Evolutionary conservation across 345 rosid species (phyloP).

Genomic region (Eucalyptus polyanthemos): DNA sequence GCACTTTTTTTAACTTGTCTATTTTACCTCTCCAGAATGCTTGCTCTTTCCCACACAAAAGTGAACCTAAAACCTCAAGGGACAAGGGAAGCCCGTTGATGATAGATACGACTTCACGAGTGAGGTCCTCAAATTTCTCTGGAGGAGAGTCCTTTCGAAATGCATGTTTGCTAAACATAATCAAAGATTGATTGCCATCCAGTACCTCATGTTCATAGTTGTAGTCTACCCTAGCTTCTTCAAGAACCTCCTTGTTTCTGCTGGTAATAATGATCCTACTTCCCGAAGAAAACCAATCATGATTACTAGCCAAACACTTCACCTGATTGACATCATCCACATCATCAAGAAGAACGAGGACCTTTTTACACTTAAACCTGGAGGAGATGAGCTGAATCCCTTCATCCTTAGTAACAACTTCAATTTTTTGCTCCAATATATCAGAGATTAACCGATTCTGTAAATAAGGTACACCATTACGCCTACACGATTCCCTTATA

Average conservation of each 20-base stretch:
- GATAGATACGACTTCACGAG: not conserved
- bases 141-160: too few relatives aligned
- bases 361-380: too few relatives aligned
- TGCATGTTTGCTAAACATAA: too few relatives aligned
- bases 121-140: not conserved
- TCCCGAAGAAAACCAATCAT: too few relatives aligned
- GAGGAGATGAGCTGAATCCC: fast-evolving
- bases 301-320: too few relatives aligned
- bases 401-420: fast-evolving
- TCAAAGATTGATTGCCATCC: too few relatives aligned
- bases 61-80: not conserved
- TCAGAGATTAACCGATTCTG: fast-evolving
- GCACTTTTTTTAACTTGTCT: too few relatives aligned
- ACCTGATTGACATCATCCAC: fast-evolving
- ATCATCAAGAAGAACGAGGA: too few relatives aligned
- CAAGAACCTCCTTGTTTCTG: too few relatives aligned
- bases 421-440: fast-evolving
- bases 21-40: too few relatives aligned
- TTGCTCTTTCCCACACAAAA: not conserved
- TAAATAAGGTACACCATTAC: fast-evolving
- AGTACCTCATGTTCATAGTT: fast-evolving
- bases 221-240: too few relatives aligned
- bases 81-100: not conserved
- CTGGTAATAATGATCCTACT: too few relatives aligned
- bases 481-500: not conserved